A percentile compares a stretch with the other conserved stretches of the same genome.
These are phyloP conservation scores for Tephrocybe sp. DNA, from an alignment of 768 basidiomycete species.

Conservation along the genomic window DNA sequence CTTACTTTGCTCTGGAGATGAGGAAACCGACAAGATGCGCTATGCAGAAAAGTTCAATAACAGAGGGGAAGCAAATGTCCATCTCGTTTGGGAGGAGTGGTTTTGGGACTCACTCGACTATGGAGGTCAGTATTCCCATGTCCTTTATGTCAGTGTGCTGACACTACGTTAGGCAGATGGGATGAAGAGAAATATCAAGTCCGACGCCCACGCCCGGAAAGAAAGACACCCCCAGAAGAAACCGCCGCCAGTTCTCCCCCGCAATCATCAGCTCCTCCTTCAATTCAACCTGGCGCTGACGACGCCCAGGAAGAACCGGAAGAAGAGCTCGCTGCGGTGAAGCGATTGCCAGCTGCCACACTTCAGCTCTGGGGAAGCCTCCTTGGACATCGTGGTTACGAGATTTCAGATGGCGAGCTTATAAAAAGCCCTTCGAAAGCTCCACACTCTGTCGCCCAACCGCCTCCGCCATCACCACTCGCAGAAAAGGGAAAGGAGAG, in stretches of 20 bases:
- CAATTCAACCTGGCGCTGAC: constrained; percentile 17
- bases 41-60: constrained; percentile 75
- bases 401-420: constrained; percentile 55
- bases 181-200: constrained; percentile 62
- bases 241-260: constrained; percentile 22
- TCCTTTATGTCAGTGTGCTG: neutral
- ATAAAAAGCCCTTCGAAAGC: constrained; percentile 58
- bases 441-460: constrained; percentile 16
- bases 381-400: constrained; percentile 65
- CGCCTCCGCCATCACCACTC: constrained; percentile 16
- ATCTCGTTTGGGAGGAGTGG: constrained; percentile 94
- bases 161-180: constrained; percentile 46
- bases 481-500: constrained; percentile 26
- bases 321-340: constrained; percentile 55
- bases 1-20: constrained; percentile 69
- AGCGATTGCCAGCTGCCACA: constrained; percentile 59
- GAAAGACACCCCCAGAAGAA: constrained; percentile 32
- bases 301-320: constrained; percentile 37
- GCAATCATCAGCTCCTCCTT: constrained; percentile 18
- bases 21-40: constrained; percentile 71
- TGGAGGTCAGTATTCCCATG: constrained; percentile 42
- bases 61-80: constrained; percentile 67
- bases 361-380: constrained; percentile 71
- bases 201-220: constrained; percentile 56
- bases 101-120: constrained; percentile 89